phyloP scores from a whole-genome alignment of 2,329 filamentous ascomycete genomes.

The Arthrobotrys iridis region DNA sequence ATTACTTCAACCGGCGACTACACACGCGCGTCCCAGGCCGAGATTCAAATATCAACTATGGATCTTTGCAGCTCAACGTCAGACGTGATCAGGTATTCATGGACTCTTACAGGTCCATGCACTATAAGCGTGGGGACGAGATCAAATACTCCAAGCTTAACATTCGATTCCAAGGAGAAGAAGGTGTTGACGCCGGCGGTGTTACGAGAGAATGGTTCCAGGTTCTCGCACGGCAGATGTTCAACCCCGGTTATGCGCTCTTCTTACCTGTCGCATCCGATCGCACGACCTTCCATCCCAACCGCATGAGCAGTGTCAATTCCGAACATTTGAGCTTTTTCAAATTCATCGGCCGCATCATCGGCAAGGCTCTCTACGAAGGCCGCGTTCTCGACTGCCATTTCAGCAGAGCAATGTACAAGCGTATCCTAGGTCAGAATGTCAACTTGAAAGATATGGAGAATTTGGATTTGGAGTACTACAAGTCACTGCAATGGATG shows the following conservation, averaged over 20 bases:
- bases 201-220: constrained; percentile 99
- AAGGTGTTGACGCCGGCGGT: constrained; percentile 96
- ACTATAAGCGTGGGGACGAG: constrained; percentile 95
- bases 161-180: constrained; percentile 95
- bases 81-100: constrained; percentile 96
- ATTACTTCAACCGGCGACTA: constrained; percentile 95
- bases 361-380: constrained; percentile 97
- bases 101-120: constrained; percentile 97
- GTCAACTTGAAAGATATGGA: constrained; percentile 99
- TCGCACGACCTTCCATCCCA: constrained; percentile 97
- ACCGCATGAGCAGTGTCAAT: constrained; percentile 91
- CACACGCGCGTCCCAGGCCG: constrained; percentile 79
- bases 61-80: constrained; percentile 83
- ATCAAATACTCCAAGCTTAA: constrained; percentile 99
- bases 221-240: constrained; percentile 96
- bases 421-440: constrained; percentile 91
- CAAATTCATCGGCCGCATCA: constrained; percentile 98
- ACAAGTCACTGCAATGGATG: constrained; percentile 99
- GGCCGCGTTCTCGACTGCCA: constrained; percentile 95
- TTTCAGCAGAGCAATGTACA: constrained; percentile 98
- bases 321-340: constrained; percentile 97
- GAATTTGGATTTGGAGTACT: constrained; percentile 96
- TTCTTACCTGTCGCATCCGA: constrained; percentile 98
- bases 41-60: constrained; percentile 71
- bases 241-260: constrained; percentile 95